Percentiles rank a stretch among this genome's conserved stretches.
These are phyloP conservation scores for Lasiodiplodia hormozganensis DNA, from an alignment of 2,329 filamentous ascomycete genomes.

Conservation along the genomic window DNA sequence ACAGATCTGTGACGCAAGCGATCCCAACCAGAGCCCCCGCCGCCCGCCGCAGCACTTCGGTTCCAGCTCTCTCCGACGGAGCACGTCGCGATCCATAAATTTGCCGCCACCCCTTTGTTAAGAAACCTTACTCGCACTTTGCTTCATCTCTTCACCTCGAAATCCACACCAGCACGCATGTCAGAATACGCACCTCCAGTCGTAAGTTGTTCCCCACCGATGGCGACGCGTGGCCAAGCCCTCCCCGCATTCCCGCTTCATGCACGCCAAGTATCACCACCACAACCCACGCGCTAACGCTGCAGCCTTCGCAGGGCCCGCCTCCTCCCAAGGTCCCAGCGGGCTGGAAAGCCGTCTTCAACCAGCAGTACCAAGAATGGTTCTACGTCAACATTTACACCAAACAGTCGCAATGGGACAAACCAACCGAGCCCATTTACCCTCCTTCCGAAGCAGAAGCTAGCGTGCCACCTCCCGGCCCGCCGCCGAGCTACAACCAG, in stretches of 20 bases:
- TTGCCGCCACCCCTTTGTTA: not conserved
- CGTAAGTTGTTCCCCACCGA: constrained; percentile 35
- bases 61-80: constrained; percentile 24
- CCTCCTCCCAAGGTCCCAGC: constrained; percentile 71
- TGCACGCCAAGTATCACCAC: constrained; percentile 19
- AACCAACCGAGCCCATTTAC: constrained; percentile 73
- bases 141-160: not conserved
- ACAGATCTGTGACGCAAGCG: constrained; percentile 12
- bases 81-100: constrained; percentile 18
- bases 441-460: constrained; percentile 52
- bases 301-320: constrained; percentile 47
- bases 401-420: constrained; percentile 90
- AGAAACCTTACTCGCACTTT: not conserved
- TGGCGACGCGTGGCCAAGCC: constrained; percentile 1
- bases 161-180: constrained; percentile 34
- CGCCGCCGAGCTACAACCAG: constrained; percentile 70
- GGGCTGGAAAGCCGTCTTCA: constrained; percentile 86
- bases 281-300: constrained; percentile 6
- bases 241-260: constrained; percentile 13
- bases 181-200: constrained; percentile 45
- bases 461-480: constrained; percentile 59
- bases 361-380: constrained; percentile 87
- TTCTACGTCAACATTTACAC: constrained; percentile 92
- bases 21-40: not conserved
- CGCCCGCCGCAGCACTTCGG: constrained; percentile 1